phyloP scores from a whole-genome alignment of 345 rosid genomes.

The Citrus inodora region DNA sequence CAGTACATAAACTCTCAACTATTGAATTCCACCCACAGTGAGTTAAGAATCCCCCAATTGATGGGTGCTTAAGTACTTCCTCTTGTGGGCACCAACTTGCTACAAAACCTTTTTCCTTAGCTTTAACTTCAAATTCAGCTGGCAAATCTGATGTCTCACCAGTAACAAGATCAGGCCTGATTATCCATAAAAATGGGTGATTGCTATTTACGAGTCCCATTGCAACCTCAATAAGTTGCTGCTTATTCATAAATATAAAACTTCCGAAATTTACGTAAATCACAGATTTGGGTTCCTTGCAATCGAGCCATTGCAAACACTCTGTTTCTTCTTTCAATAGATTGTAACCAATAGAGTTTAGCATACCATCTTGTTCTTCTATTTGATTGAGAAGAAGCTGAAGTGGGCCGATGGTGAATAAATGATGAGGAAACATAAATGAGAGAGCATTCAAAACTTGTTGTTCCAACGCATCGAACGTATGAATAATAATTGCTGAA shows the following conservation, averaged over 20 bases:
- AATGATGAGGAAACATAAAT: not conserved
- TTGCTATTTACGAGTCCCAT: not conserved
- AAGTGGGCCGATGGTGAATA: not conserved
- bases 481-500: not conserved
- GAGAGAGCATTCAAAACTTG: not conserved
- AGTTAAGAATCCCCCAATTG: not conserved
- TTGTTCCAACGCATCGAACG: not conserved
- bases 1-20: not conserved
- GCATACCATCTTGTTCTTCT: not conserved
- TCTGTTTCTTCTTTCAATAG: conserved; percentile 10
- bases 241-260: not conserved
- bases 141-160: not conserved
- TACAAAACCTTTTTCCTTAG: not conserved
- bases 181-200: conserved; percentile 3
- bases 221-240: not conserved
- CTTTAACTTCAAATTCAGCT: not conserved
- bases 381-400: not conserved
- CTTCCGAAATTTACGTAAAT: conserved; percentile 14
- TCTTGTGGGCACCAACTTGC: not conserved
- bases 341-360: not conserved
- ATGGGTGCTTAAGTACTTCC: not conserved
- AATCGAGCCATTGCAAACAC: conserved; percentile 10
- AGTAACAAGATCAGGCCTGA: not conserved
- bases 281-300: not conserved
- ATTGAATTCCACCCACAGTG: not conserved